Base-by-base conservation (phyloP, 2,329 filamentous ascomycete genomes). In the Alternaria arbusti region DNA sequence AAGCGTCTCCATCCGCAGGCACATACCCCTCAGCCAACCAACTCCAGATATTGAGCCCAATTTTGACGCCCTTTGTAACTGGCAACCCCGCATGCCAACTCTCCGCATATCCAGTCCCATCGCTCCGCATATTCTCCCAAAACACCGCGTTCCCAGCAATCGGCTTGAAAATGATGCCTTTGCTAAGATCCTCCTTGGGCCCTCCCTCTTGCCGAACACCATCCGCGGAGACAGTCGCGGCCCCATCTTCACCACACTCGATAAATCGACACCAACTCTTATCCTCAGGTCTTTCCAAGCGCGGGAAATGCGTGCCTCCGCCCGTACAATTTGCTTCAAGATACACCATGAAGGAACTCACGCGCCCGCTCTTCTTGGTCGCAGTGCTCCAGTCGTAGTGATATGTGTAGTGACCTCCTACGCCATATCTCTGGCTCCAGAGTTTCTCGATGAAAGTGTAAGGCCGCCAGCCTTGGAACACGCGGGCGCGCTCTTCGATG, bases 11-110 rank as follows among this genome's bases (percentile, higher is more conserved):
- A 65, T 65, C 17, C 20, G 28, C 22, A 13, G 71, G 69, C 44
- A 72, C 67, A 62, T 70, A 75, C 6, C 72, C 74, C 17, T 76
- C 71, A 76, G 87, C 85, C 74, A 84, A 86, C 87, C 87, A 89
- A 76, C 85, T 88, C 88, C 88, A 90, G 64, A 90, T 88, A 78
- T 90, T 89, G 77, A 89, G 75, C 0, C 87, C 88, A 60, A 89
- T 82, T 79, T 90, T 89, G 40, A 78, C 81, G 3, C 88, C 88
- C 44, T 76, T 80, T 52, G 78, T 76, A 0, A 90, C 87, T 9
- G 87, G 87, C 71, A 88, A 79, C 6, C 86, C 87, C 46, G 87
- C 86, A 82, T 90, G 88, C 82, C 87, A 87, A 30, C 85, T 87
- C 76, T 89, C 86, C 61, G 82, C 80, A 70, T 87, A 87, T 12